Evolutionary conservation across 495 filamentous ascomycete species (phyloP), one percentile per base, ranked within the genome.

Genomic region (Pyrenula aspistea): DNA sequence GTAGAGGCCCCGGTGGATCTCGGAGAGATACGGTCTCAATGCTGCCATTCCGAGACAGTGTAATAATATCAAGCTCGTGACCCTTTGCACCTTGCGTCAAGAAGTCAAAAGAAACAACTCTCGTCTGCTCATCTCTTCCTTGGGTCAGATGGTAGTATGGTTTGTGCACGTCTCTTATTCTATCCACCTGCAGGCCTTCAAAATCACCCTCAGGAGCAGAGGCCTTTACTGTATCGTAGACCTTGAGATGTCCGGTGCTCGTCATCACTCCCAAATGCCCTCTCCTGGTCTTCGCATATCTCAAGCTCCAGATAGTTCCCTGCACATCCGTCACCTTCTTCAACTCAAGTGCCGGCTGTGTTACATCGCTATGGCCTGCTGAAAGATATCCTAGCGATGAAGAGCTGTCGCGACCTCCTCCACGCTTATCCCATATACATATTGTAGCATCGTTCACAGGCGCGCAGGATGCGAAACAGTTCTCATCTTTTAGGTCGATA

Each of bases 381-480:
- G 31, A 42, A 15, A 42, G 31, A 42, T 42, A 42, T 15, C 31
- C 31, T 4, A 42, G 31, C 4, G 31, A 42, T 15, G 31, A 42
- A 42, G 31, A 42, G 15, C 31, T 42, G 31, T 42, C 31, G 8
- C 31, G 31, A 42, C 31, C 15, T 10, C 83, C 78, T 51, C 83
- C 83, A 12, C 93, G 85, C 19, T 84, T 81, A 68, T 98, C 93
- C 93, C 93, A 98, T 15, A 97, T 77, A 59, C 86, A 87, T 55
- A 97, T 78, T 2, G 77, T 77, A 19, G 83, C 68, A 68, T 94
- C 76, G 64, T 83, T 69, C 63, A 82, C 66, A 67, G 87, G 71
- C 11, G 81, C 81, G n/a, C 87, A 89, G 3, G 91, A 95, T 0
- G 91, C 88, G 68, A 97, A 95, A 63, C 95, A 96, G 63, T 96